Evolutionary conservation across 257 asterid genomes (phyloP), one percentile per base, ranked within the genome.

Genomic region (Fraxinus pennsylvanica): DNA sequence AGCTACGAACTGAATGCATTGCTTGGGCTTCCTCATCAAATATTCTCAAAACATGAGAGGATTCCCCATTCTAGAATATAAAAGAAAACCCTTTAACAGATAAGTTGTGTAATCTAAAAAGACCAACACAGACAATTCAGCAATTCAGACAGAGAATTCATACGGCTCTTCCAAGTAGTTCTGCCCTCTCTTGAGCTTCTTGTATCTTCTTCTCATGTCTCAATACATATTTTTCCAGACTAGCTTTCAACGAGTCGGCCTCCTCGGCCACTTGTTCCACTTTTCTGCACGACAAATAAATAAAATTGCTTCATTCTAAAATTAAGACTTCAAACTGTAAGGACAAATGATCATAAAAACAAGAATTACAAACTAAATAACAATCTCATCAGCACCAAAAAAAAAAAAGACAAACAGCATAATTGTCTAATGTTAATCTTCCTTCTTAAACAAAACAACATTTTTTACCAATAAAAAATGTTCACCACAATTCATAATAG

Each of bases 261-360:
- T 95, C 98, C 88, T 95, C 99, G 9, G 87, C 89, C 72, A 91
- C 91, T 81, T 87, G 98, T 79, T 95, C 99, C 71, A 93, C 97
- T 85, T 95, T 95, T 81, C 99, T 95, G 90, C 52, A 72, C 50
- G 78, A 78, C 59, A 83, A 19, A 52, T 43, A 43, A 43, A 43
- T 41, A 9, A 9, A 43, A 43, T 12, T 2, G 50, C 50, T 43
- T 43, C 4, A 10, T 43, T 43, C 50, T 43, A 43, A 43, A 43
- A 12, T 2, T 43, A 12, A 10, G 50, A 12, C 50, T 43, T 43
- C 50, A 43, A 10, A 43, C 17, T 9, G 50, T 10, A 43, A 43
- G 17, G 50, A 43, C 50, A 43, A 10, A 43, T 43, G 1, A 43
- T 14, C 50, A 43, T 43, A 43, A 43, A 43, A 19, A 50, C 21